Percentiles rank a stretch among this genome's conserved stretches.
Evolutionary conservation across 2,329 filamentous ascomycete genomes (phyloP).

Genomic region (Penicillium rolfsii): DNA sequence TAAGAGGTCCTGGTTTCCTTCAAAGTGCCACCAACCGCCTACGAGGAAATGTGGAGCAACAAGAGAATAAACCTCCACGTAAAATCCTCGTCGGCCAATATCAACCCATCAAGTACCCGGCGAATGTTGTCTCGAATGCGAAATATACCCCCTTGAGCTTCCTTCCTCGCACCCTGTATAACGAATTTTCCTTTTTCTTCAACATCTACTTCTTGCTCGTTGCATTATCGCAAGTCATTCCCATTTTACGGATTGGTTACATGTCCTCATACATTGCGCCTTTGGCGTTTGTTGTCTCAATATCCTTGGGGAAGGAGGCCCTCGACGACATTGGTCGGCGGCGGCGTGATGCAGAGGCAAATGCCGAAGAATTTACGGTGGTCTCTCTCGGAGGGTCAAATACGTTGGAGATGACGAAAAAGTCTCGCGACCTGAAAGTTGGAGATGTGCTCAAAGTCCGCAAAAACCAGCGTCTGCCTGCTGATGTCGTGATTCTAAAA

Average conservation of each 20-base stretch:
- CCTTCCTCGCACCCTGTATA: constrained; percentile 90
- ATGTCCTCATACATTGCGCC: constrained; percentile 93
- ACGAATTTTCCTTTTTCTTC: constrained; percentile 99
- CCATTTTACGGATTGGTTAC: constrained; percentile 87
- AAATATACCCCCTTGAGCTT: constrained; percentile 98
- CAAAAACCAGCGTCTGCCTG: constrained; percentile 91
- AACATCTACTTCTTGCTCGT: constrained; percentile 99
- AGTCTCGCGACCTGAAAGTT: constrained; percentile 85
- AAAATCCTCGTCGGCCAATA: constrained; percentile 73
- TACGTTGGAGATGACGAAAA: constrained; percentile 72
- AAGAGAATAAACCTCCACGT: constrained; percentile 62
- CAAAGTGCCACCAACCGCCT: constrained; percentile 28
- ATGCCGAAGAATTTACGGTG: constrained; percentile 84
- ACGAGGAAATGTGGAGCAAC: constrained; percentile 45
- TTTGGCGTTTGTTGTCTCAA: constrained; percentile 84
- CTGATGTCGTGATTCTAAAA: constrained; percentile 91
- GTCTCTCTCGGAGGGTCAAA: constrained; percentile 65
- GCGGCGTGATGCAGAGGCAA: constrained; percentile 87
- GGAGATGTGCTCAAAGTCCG: constrained; percentile 92
- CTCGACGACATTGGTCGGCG: constrained; percentile 88
- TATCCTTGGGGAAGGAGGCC: constrained; percentile 95
- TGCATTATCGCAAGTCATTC: constrained; percentile 89
- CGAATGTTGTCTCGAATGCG: constrained; percentile 91
- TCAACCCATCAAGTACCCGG: constrained; percentile 77
- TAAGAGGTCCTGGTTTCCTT: constrained; percentile 56